phyloP scores from a whole-genome alignment of 257 asterid genomes.

The Penstemon eatonii region DNA sequence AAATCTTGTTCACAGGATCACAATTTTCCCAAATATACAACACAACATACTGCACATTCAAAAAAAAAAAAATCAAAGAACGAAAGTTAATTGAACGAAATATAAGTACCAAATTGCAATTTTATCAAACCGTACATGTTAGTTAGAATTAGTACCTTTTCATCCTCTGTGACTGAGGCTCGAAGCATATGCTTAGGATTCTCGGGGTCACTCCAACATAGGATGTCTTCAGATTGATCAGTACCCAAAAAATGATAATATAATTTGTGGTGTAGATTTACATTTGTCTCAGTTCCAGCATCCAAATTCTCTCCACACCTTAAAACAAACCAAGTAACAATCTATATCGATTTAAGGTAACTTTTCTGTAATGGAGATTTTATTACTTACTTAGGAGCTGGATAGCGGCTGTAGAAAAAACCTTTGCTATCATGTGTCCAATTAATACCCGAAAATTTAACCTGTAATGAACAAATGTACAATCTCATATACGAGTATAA shows the following conservation, averaged over 20 bases:
- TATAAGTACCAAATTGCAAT: background rate
- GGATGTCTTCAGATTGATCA: slow-evolving; percentile 61
- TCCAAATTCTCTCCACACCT: slow-evolving; percentile 53
- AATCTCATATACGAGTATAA: background rate
- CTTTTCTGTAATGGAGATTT: background rate
- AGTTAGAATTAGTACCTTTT: slow-evolving; percentile 43
- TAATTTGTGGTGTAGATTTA: slow-evolving; percentile 51
- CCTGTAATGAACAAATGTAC: slow-evolving; percentile 35
- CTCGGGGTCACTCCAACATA: slow-evolving; percentile 62
- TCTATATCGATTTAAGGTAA: too few relatives aligned
- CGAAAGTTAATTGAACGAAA: background rate
- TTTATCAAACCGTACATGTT: background rate
- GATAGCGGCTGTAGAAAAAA: slow-evolving; percentile 67
- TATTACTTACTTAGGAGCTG: slow-evolving; percentile 55
- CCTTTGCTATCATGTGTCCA: slow-evolving; percentile 72
- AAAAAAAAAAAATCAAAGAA: slow-evolving; percentile 8
- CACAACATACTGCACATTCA: slow-evolving; percentile 51
- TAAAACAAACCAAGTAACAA: slow-evolving; percentile 6
- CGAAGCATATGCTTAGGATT: slow-evolving; percentile 50
- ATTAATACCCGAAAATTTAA: slow-evolving; percentile 50
- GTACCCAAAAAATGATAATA: slow-evolving; percentile 64
- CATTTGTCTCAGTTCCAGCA: slow-evolving; percentile 59
- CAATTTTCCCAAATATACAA: slow-evolving; percentile 44
- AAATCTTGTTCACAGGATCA: slow-evolving; percentile 61
- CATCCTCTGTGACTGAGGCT: slow-evolving; percentile 58